Evolutionary conservation across 2,329 filamentous ascomycete species (phyloP).

Genomic region (Trichoderma koningiopsis): DNA sequence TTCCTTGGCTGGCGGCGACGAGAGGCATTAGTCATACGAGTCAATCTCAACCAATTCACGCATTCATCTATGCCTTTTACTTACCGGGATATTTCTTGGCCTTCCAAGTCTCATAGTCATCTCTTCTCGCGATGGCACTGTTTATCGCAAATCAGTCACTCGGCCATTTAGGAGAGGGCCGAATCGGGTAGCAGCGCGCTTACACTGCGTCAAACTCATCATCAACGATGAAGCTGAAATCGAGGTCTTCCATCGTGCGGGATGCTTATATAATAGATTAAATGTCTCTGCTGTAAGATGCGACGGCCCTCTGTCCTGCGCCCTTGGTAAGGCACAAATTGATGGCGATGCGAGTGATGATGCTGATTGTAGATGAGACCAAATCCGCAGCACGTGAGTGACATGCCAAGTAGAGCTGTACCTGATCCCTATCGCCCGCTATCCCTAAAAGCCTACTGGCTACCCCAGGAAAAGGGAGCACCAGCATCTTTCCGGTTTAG

Average conservation of each 20-base stretch:
- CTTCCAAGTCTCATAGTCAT: conserved; percentile 22
- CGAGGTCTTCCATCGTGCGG: conserved; percentile 24
- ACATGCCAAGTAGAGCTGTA: not conserved
- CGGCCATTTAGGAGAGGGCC: not conserved
- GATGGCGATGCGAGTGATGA: not conserved
- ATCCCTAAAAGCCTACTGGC: not conserved
- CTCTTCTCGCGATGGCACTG: conserved; percentile 21
- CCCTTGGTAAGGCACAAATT: not conserved
- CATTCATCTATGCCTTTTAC: not conserved
- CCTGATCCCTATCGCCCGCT: not conserved
- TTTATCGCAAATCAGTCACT: not conserved
- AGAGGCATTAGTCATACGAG: not conserved
- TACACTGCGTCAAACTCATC: conserved; percentile 61
- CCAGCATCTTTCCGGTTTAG: not conserved
- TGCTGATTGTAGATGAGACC: not conserved
- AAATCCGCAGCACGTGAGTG: not conserved
- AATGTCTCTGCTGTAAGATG: not conserved
- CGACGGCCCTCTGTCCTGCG: not conserved
- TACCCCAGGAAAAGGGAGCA: not conserved
- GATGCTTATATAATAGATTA: not conserved
- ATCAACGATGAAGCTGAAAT: conserved; percentile 45
- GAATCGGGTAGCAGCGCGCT: not conserved
- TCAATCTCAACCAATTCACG: not conserved
- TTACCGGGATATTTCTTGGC: conserved; percentile 44
- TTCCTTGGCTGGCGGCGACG: conserved; percentile 48